Conservation (phyloP, 2,329 filamentous ascomycete species). For the Claviceps quebecensis region DNA sequence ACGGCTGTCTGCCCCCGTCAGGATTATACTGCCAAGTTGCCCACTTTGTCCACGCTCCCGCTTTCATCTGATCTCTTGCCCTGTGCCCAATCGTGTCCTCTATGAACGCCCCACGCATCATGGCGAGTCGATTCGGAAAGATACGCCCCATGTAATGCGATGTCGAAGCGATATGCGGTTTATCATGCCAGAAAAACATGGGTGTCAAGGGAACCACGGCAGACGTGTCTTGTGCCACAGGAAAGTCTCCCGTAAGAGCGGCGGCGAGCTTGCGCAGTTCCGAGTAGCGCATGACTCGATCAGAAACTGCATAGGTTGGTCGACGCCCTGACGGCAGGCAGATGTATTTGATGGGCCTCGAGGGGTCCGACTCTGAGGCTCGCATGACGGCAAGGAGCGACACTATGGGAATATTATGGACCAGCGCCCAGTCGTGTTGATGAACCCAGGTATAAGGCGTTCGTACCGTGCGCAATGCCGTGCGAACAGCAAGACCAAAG, state of each 20-base stretch:
- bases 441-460: constrained; percentile 44
- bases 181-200: constrained; percentile 46
- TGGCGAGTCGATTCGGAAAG: constrained; percentile 34
- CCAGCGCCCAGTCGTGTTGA: constrained; percentile 42
- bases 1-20: constrained; percentile 28
- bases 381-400: constrained; percentile 32
- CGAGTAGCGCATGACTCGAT: constrained; percentile 29
- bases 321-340: constrained; percentile 38
- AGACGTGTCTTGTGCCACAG: not conserved
- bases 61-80: constrained; percentile 42
- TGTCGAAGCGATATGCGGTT: constrained; percentile 36
- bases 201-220: constrained; percentile 32
- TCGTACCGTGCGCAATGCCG: constrained; percentile 29
- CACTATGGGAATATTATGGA: constrained; percentile 28
- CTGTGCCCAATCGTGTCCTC: constrained; percentile 42
- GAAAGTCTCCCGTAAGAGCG: constrained; percentile 27
- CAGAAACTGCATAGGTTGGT: constrained; percentile 34
- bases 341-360: constrained; percentile 31
- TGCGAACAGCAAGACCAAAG: constrained; percentile 39
- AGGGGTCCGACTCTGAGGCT: not conserved
- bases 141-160: constrained; percentile 35
- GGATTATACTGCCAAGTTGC: constrained; percentile 43
- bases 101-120: constrained; percentile 39
- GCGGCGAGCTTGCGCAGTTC: constrained; percentile 27
- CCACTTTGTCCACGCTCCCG: constrained; percentile 36